Base-by-base conservation (phyloP, 2,329 filamentous ascomycete species). In the Monilinia polystroma region DNA sequence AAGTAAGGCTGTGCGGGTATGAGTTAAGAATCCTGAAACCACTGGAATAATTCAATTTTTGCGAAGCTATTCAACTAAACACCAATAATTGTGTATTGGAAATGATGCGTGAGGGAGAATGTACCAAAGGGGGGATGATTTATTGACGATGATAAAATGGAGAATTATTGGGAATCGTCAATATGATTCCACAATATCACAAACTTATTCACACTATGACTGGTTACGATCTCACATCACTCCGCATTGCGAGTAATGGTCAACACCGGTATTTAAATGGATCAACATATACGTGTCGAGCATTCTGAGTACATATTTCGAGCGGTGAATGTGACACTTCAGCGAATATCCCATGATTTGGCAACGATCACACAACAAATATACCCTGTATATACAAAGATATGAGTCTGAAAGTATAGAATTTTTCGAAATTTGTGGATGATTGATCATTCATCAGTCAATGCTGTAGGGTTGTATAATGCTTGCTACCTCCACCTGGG, bases 271-370 rank as follows among this genome's bases (percentile, higher is more conserved):
- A 60, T 60, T 53, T 60, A 53, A 66, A 66, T 66, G 64, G 64
- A 66, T 66, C 64, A 53, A 53, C 26, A 43, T 66, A 66, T 66
- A 66, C 64, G 55, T 66, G 64, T 66, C 64, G 64, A 60, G 45
- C 45, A 45, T 66, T 32, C 32, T 43, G 45, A 43, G 41, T 43
- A 43, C 41, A 43, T 43, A 14, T 41, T 41, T 41, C 16, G 29
- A 60, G 64, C 64, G 64, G 64, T 66, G 64, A 66, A 66, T 66
- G 64, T 66, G 64, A 66, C 55, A 66, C 64, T 62, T 66, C 64
- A 54, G 56, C 56, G 55, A 32, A 60, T 41, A 66, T 66, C 64
- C 64, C 64, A 66, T 66, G 64, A 66, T 66, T 62, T 62, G 64
- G 45, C 56, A 66, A 32, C 64, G 64, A 66, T 66, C 64, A 66